Percentiles rank a stretch among this genome's conserved stretches.
phyloP scores from a whole-genome alignment of 2,329 filamentous ascomycete species.

The Penicillium sp. region DNA sequence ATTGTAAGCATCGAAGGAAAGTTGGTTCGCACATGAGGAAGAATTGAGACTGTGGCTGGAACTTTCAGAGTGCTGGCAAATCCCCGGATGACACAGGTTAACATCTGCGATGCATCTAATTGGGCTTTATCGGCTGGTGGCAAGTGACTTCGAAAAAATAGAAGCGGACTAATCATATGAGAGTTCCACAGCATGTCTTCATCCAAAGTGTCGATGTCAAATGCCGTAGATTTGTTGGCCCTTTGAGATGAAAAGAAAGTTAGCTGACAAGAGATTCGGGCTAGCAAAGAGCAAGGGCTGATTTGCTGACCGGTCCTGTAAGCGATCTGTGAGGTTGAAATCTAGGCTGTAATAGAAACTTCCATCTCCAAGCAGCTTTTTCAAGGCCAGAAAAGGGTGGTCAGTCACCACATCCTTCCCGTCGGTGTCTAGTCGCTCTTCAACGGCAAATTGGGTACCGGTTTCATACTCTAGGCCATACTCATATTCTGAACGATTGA shows the following conservation, averaged over 20 bases:
- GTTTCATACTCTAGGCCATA: conserved; percentile 62
- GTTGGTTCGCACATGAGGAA: conserved; percentile 65
- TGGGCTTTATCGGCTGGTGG: conserved; percentile 70
- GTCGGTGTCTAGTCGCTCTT: conserved; percentile 54
- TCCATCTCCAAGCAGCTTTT: conserved; percentile 87
- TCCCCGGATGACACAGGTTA: conserved; percentile 91
- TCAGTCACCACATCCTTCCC: conserved; percentile 71
- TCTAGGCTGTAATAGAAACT: conserved; percentile 99
- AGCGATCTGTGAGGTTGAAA: conserved; percentile 89
- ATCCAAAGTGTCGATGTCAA: conserved; percentile 91
- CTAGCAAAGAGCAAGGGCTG: not conserved
- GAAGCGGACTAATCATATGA: conserved; percentile 92
- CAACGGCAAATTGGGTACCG: conserved; percentile 53
- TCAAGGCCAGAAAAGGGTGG: conserved; percentile 85
- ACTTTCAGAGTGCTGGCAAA: conserved; percentile 87
- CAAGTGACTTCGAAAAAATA: conserved; percentile 82
- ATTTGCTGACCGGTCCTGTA: conserved; percentile 72
- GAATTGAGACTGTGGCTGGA: conserved; percentile 70
- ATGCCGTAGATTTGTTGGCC: conserved; percentile 70
- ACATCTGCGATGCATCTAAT: conserved; percentile 80
- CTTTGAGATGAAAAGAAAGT: conserved; percentile 44
- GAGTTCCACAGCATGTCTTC: conserved; percentile 96
- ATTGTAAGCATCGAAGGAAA: conserved; percentile 81
- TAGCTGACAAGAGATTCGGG: conserved; percentile 8
- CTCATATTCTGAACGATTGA: conserved; percentile 85